Evolutionary conservation across 176 grass and related monocot genomes (phyloP), one percentile per base, ranked within the genome.

Genomic region (Zea luxurians): DNA sequence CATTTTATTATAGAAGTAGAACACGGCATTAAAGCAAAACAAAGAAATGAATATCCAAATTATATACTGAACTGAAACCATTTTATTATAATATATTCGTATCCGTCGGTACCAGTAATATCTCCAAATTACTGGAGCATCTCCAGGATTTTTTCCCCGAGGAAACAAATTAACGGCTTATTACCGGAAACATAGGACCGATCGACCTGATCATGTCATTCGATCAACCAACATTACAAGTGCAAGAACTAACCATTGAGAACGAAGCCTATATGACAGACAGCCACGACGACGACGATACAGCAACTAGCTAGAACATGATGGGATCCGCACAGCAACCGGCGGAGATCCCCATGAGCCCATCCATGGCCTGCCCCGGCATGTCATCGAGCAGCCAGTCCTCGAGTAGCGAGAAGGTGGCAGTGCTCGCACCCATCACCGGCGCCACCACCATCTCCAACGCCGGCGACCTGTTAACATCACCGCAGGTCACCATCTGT

Each of bases 311-410:
- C 70, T 76, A 89, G 67, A 82, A 89, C 82, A 89, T 89, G 66
- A 89, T 89, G 6, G 87, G 87, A 48, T 85, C 83, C 13, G 87
- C 78, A 85, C 73, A 82, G 44, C 78, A 85, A 36, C 83, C 87
- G 2, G 61, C 61, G 18, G 83, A 78, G 20, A 85, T 67, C 52
- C 84, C 78, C 73, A 78, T 67, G 52, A 89, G 13, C 36, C 73
- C 73, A 66, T 89, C 87, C 72, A 85, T 77, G 59, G 82, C 78
- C 73, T 81, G 87, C 17, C 78, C 87, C 0, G 87, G 73, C 78
- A 82, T 71, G 78, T 89, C 83, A 6, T 89, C 83, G 6, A 89
- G 73, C 66, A 85, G 78, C 87, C 87, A 85, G 73, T 89, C 84
- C 83, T 89, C 87, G 4, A 89, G 83, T 52, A 85, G 67, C 1